A percentile compares a stretch with the other conserved stretches of the same genome.
Evolutionary conservation across 2,329 filamentous ascomycete genomes (phyloP).

Genomic region (Microsporum audouinii): DNA sequence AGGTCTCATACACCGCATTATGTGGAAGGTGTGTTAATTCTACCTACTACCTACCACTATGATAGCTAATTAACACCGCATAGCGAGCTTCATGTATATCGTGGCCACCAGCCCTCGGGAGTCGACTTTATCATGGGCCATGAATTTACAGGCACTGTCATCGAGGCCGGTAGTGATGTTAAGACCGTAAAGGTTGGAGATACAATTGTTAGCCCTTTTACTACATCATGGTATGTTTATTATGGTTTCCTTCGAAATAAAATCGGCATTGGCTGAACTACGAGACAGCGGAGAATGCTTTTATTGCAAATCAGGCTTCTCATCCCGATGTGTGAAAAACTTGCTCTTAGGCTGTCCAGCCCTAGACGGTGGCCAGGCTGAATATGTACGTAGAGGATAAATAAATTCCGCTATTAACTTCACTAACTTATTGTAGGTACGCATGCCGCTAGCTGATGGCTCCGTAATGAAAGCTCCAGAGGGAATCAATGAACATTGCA

Average conservation of each 20-base stretch:
- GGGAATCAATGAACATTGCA: slow-evolving; percentile 58
- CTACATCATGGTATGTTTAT: slow-evolving; percentile 55
- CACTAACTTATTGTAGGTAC: slow-evolving; percentile 36
- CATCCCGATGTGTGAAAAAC: slow-evolving; percentile 62
- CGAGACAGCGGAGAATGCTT: slow-evolving; percentile 56
- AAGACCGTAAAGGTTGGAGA: slow-evolving; percentile 62
- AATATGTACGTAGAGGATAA: slow-evolving; percentile 45
- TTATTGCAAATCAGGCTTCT: slow-evolving; percentile 67
- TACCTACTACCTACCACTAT: not conserved
- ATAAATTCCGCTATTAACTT: not conserved
- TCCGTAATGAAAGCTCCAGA: slow-evolving; percentile 65
- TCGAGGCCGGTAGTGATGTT: slow-evolving; percentile 56
- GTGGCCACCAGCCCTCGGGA: slow-evolving; percentile 61
- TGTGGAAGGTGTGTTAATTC: slow-evolving; percentile 62
- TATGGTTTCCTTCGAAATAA: not conserved
- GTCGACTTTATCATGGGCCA: slow-evolving; percentile 61
- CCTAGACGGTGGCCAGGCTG: slow-evolving; percentile 70
- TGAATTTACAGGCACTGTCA: slow-evolving; percentile 71
- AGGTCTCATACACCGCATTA: slow-evolving; percentile 69
- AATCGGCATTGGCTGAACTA: not conserved
- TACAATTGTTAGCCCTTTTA: slow-evolving; percentile 73
- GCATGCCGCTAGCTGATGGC: slow-evolving; percentile 68
- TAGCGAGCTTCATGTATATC: slow-evolving; percentile 76
- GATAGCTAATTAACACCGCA: not conserved
- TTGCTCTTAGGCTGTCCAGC: slow-evolving; percentile 57